Evolutionary conservation across 2,329 filamentous ascomycete genomes (phyloP).

Genomic region (Beauveria brongniartii): DNA sequence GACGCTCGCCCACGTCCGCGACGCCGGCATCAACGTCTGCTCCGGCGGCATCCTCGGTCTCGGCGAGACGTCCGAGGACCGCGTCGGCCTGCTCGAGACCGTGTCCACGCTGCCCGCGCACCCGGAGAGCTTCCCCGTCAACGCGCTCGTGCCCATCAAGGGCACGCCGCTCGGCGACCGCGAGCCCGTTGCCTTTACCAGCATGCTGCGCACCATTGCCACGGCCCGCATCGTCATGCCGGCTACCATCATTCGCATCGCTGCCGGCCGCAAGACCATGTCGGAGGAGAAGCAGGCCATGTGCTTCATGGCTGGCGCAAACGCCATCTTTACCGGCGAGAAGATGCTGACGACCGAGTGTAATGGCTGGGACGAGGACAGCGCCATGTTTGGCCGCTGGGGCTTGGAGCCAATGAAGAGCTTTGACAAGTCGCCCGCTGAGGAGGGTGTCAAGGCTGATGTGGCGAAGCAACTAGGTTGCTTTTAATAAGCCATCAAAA

Average conservation of each 20-base stretch:
- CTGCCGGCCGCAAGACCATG: slow-evolving; percentile 77
- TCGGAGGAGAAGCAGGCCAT: slow-evolving; percentile 81
- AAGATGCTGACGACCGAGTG: slow-evolving; percentile 93
- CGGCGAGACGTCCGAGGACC: slow-evolving; percentile 70
- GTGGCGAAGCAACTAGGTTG: slow-evolving; percentile 7
- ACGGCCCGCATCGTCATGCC: slow-evolving; percentile 80
- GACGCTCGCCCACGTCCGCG: slow-evolving; percentile 71
- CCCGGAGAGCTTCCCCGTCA: slow-evolving; percentile 86
- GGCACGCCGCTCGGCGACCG: slow-evolving; percentile 76
- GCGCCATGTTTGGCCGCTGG: slow-evolving; percentile 74
- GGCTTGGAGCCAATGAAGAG: slow-evolving; percentile 70
- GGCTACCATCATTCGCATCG: slow-evolving; percentile 75
- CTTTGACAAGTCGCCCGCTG: slow-evolving; percentile 28
- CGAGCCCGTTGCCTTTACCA: slow-evolving; percentile 66
- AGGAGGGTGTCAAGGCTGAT: slow-evolving; percentile 9
- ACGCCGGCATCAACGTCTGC: slow-evolving; percentile 85
- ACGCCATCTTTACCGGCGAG: slow-evolving; percentile 91
- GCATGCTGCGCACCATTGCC: slow-evolving; percentile 73
- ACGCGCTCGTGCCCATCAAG: slow-evolving; percentile 83
- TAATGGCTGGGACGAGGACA: slow-evolving; percentile 85
- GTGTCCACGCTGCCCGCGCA: slow-evolving; percentile 73
- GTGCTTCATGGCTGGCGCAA: slow-evolving; percentile 86
- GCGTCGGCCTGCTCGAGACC: slow-evolving; percentile 75
- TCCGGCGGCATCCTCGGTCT: slow-evolving; percentile 82
- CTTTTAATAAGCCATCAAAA: slow-evolving; percentile 1